Base-by-base conservation (phyloP, 176 grass and related monocot genomes). In the Avena insularis region DNA sequence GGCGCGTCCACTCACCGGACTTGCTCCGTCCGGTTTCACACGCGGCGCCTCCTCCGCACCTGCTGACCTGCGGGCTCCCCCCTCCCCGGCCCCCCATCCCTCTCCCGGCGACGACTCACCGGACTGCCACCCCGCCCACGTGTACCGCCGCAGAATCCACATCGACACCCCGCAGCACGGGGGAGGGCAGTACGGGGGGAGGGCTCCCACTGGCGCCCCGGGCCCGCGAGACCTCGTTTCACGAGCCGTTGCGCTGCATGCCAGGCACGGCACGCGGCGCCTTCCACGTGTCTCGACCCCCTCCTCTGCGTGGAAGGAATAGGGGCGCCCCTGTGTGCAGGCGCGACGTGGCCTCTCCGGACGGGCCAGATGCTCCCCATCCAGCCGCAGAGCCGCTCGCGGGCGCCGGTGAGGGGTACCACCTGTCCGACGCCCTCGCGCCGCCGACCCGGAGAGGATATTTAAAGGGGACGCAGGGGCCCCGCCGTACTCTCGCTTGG, bases 221-320 rank as follows among this genome's bases (percentile, higher is more conserved):
- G 88, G 38, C 9, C 87, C 87, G 17, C 19, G 4, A 0, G 0
- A 35, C 80, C 79, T 82, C 67, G 88, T 2, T 20, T 0, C 35
- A 53, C 86, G 76, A 50, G 72, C 82, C 70, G n/a, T 13, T n/a
- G 27, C 9, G 12, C 62, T 94, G 90, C 92, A 94, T 91, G 90
- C 70, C 70, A 79, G 83, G 82, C 23, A 23, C 75, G 43, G 77
- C 86, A 17, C 83, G 71, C 17, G 31, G 53, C 19, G 17, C 2
- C 58, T 50, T 82, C 92, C 90, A 86, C 92, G 92, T 91, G 92
- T 79, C 83, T 74, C 6, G 2, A 0, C 9, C 0, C 9, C 4
- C 1, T n/a, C 72, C 40, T 78, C 71, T 87, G 84, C 92, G 92
- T 89, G 92, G 88, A 89, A 27, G 9, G 5, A 56, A 45, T 71